phyloP scores from a whole-genome alignment of 2,329 filamentous ascomycete species.

The Purpureocillium takamizusanense region DNA sequence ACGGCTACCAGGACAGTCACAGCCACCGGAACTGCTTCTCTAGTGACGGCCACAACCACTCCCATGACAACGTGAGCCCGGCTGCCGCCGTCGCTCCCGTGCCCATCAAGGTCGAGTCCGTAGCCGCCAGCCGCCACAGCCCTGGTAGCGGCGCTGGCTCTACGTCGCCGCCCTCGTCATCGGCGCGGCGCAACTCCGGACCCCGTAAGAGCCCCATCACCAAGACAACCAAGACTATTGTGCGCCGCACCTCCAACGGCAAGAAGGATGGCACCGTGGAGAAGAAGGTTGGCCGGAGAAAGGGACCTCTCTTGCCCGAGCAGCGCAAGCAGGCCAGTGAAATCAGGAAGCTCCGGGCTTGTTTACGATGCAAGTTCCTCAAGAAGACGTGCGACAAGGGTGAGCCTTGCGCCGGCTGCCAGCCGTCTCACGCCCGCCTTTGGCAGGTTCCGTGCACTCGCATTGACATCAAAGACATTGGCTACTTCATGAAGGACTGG shows the following conservation, averaged over 20 bases:
- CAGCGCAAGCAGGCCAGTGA: slow-evolving; percentile 95
- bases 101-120: slow-evolving; percentile 50
- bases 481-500: slow-evolving; percentile 99
- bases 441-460: slow-evolving; percentile 98
- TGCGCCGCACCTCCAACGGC: slow-evolving; percentile 65
- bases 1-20: slow-evolving; percentile 56
- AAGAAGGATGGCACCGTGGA: slow-evolving; percentile 73
- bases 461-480: slow-evolving; percentile 97
- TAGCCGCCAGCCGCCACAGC: slow-evolving; percentile 45
- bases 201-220: slow-evolving; percentile 69
- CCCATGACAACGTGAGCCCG: slow-evolving; percentile 54
- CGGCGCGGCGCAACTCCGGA: slow-evolving; percentile 55
- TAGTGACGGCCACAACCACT: slow-evolving; percentile 40
- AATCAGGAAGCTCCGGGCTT: slow-evolving; percentile 89
- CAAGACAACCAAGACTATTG: slow-evolving; percentile 75
- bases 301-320: slow-evolving; percentile 82
- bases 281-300: slow-evolving; percentile 88
- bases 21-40: slow-evolving; percentile 55
- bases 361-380: slow-evolving; percentile 92
- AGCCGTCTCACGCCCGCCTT: slow-evolving; percentile 87
- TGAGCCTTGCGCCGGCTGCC: slow-evolving; percentile 89
- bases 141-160: slow-evolving; percentile 53
- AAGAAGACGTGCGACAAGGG: slow-evolving; percentile 99
- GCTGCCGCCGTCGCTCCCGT: slow-evolving; percentile 59
- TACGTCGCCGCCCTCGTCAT: slow-evolving; percentile 51